These are phyloP conservation scores for Saccharomyces uvarum DNA, from an alignment of 1,139 yeast genomes.

Conservation along the genomic window DNA sequence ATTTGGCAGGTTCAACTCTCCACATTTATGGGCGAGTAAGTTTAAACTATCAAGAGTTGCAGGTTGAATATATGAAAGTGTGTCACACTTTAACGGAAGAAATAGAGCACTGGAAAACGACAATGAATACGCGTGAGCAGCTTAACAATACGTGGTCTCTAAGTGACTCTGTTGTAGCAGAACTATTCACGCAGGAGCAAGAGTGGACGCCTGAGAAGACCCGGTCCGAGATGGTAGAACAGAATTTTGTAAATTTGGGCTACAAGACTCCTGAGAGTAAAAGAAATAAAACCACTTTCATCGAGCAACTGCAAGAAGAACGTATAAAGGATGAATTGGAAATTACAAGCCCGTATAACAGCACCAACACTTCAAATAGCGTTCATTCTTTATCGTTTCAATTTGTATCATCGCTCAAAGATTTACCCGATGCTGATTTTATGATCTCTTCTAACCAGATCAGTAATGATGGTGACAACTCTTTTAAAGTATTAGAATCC, in stretches of 20 bases:
- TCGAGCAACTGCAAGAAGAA: conserved; percentile 14
- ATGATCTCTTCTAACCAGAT: not conserved
- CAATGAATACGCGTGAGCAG: conserved; percentile 9
- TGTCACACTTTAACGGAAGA: conserved; percentile 13
- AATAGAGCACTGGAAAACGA: conserved; percentile 18
- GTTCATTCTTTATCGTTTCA: not conserved
- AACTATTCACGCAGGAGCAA: not conserved
- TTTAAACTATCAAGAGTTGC: conserved; percentile 12
- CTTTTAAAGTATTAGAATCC: not conserved
- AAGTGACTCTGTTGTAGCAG: not conserved
- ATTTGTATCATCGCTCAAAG: not conserved
- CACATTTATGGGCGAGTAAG: conserved; percentile 10
- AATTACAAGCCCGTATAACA: conserved; percentile 17
- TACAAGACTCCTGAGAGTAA: not conserved
- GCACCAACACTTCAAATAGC: not conserved
- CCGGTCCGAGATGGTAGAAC: not conserved
- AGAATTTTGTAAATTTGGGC: not conserved
- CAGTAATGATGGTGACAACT: not conserved
- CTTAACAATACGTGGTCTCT: conserved; percentile 14
- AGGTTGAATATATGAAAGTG: conserved; percentile 11
- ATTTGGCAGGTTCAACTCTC: conserved; percentile 13
- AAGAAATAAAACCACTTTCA: conserved; percentile 6
- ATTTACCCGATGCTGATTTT: not conserved
- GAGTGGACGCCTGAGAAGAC: not conserved
- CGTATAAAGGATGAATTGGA: conserved; percentile 16